Base-by-base conservation (phyloP, 257 asterid genomes). In the Lavandula angustifolia region DNA sequence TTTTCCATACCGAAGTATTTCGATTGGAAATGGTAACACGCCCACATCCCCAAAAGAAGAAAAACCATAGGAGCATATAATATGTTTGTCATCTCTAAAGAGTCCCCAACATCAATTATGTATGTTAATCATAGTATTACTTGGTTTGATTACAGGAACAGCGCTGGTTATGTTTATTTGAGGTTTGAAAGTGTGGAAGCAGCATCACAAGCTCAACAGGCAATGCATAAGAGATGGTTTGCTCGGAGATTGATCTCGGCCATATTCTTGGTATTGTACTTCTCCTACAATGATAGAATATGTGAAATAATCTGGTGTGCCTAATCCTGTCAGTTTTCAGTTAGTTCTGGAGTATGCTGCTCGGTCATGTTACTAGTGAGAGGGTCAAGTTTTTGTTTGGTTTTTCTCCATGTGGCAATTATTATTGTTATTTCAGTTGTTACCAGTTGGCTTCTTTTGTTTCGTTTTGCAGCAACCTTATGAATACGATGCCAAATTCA, bases 151-250 rank as follows among this genome's bases (percentile, higher is more conserved):
- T 68, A 27, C 89, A 89, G 99, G 92, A 85, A 92, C 50, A 92
- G 94, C 55, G 77, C 94, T 32, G 99, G 99, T 32, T 89, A 89
- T 60, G 99, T 89, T 12, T 92, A 89, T 77, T 62, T 92, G 82
- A 85, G 95, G 77, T 89, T 92, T 53, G 95, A 92, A 34, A 89
- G 83, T 65, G 81, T 72, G 37, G 99, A 87, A 71, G 91, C 81
- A 31, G 87, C 99, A 17, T 33, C 89, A 59, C 88, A 84, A 12
- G 97, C 95, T 77, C 97, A 92, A 76, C 99, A 84, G 75, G 95
- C 96, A 27, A 92, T 92, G 99, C 99, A 92, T 66, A 83, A 83
- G 77, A 73, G 99, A 85, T 89, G 99, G 99, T 92, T 92, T 81
- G 99, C 99, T 66, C 92, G 97, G 22, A 82, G 89, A 80, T 78